Percentiles rank a stretch among this genome's conserved stretches.
Evolutionary conservation across 2,329 filamentous ascomycete genomes (phyloP).

Genomic region (Dactylellina haptotyla): DNA sequence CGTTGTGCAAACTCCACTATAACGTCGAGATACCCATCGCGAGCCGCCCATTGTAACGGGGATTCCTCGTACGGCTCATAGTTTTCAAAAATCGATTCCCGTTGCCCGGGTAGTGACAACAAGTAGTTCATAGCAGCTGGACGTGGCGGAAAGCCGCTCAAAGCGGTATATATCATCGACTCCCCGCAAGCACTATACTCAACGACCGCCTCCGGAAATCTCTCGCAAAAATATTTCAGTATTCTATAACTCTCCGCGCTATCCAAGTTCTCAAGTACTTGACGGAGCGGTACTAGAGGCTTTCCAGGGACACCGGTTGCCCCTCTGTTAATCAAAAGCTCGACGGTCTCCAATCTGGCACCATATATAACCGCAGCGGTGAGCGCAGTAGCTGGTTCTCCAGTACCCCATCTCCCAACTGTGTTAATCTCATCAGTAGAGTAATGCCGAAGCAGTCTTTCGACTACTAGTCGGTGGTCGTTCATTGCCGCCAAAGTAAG

Average conservation of each 20-base stretch:
- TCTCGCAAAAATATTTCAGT: neutral
- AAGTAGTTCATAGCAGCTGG: neutral
- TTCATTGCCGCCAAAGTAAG: slow-evolving; percentile 13
- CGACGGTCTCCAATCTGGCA: neutral
- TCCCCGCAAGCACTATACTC: neutral
- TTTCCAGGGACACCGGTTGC: slow-evolving; percentile 1
- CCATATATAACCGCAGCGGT: slow-evolving; percentile 12
- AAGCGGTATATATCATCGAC: neutral
- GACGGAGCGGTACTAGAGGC: neutral
- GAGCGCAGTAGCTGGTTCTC: slow-evolving; percentile 20
- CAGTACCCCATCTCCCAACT: slow-evolving; percentile 8
- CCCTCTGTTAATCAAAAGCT: neutral
- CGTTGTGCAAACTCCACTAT: neutral
- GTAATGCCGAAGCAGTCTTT: neutral
- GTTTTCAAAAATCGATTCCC: slow-evolving; percentile 3
- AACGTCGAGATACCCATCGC: neutral
- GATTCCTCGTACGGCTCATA: slow-evolving; percentile 9
- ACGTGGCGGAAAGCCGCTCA: neutral
- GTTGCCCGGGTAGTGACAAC: neutral
- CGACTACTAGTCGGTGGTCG: neutral
- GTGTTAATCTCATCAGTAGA: slow-evolving; percentile 13
- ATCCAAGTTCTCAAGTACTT: neutral
- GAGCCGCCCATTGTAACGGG: neutral
- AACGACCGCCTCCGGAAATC: slow-evolving; percentile 1
- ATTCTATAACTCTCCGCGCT: neutral